These are phyloP conservation scores for Geoglossum cookeanum DNA, from an alignment of 2,329 filamentous ascomycete species.

Conservation along the genomic window DNA sequence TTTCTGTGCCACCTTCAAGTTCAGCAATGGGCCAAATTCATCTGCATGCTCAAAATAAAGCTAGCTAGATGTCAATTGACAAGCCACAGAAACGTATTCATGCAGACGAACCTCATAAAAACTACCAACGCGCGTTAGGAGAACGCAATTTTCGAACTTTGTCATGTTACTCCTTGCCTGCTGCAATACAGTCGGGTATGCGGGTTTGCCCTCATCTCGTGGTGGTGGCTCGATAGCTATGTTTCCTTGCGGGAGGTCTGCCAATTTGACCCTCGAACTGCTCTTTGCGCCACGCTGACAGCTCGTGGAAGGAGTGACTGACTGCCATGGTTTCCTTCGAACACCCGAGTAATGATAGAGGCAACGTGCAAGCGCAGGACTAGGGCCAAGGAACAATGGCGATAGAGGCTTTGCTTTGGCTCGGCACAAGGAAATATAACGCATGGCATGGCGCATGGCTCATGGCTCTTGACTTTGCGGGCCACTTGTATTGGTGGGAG, in stretches of 20 bases:
- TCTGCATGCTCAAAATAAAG: conserved; percentile 93
- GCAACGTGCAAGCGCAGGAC: background rate
- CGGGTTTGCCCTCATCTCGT: conserved; percentile 17
- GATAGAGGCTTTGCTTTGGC: background rate
- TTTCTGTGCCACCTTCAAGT: conserved; percentile 68
- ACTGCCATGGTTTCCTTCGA: background rate
- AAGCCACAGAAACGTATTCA: background rate
- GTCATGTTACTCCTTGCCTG: conserved; percentile 80
- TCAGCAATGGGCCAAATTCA: conserved; percentile 67
- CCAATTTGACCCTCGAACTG: background rate
- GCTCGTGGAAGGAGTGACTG: background rate
- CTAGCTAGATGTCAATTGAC: conserved; percentile 14
- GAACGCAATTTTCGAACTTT: conserved; percentile 74
- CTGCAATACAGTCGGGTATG: conserved; percentile 74
- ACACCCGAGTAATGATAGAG: background rate
- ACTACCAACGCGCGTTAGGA: conserved; percentile 79
- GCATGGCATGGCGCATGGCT: background rate
- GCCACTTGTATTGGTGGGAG: background rate
- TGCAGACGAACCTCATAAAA: conserved; percentile 65
- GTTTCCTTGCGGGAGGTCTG: conserved; percentile 5
- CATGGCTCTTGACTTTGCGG: background rate
- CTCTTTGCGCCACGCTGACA: conserved; percentile 3
- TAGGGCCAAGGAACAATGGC: background rate
- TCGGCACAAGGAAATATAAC: background rate
- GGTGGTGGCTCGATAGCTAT: conserved; percentile 1